A percentile compares a stretch with the other conserved stretches of the same genome.
phyloP scores from a whole-genome alignment of 257 asterid species.

The Hygrophila difformis region DNA sequence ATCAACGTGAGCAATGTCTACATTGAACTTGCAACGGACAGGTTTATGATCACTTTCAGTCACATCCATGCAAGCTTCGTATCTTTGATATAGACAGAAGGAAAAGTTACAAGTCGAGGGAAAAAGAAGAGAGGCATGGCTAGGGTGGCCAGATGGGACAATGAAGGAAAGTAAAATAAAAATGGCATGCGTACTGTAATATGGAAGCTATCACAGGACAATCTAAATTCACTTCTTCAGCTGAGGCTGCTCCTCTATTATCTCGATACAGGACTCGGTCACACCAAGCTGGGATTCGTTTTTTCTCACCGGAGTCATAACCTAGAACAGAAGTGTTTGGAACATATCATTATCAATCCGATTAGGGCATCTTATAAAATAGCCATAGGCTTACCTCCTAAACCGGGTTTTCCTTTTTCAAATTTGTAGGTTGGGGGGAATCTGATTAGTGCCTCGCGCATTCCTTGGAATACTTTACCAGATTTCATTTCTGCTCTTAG shows the following conservation, averaged over 20 bases:
- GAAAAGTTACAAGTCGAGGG: background rate
- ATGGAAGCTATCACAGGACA: constrained; percentile 72
- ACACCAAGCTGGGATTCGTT: constrained; percentile 96
- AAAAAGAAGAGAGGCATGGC: background rate
- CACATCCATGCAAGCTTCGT: constrained; percentile 88
- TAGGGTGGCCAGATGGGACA: too few species aligned
- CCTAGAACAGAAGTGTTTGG: constrained; percentile 43
- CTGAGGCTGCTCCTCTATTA: constrained; percentile 33
- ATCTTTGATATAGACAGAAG: constrained; percentile 30
- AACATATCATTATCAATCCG: too few species aligned
- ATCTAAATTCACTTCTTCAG: constrained; percentile 53
- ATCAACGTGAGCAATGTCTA: constrained; percentile 64
- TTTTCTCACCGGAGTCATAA: constrained; percentile 93
- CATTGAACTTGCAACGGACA: constrained; percentile 68
- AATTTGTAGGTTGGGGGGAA: constrained; percentile 96
- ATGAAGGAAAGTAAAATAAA: background rate
- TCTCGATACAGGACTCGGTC: constrained; percentile 79
- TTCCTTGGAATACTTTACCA: constrained; percentile 91
- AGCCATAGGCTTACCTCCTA: constrained; percentile 53
- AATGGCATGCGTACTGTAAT: constrained; percentile 48
- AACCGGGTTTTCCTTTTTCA: constrained; percentile 84
- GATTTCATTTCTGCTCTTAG: constrained; percentile 80
- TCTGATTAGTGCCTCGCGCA: constrained; percentile 76
- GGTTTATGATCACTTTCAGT: constrained; percentile 93
- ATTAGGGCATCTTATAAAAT: background rate